Evolutionary conservation across 2,329 filamentous ascomycete genomes (phyloP), one percentile per base, ranked within the genome.

Genomic region (Verticillium tricorpus): DNA sequence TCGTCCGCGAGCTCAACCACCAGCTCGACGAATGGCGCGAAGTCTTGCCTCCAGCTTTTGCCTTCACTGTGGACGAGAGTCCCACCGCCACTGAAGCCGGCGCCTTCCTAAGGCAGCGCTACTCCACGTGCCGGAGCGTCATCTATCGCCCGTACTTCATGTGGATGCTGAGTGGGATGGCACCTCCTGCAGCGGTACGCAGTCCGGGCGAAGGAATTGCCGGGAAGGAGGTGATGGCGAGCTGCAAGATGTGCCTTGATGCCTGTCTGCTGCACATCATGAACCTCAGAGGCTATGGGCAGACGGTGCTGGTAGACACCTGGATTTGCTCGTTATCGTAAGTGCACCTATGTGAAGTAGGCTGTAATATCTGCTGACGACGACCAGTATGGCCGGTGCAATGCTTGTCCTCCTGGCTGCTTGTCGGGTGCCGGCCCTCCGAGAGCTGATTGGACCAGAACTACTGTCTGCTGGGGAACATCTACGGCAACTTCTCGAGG

Each of bases 271-370:
- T 82, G 45, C 81, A 84, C 59, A 80, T 82, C 0, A 68, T 81
- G 50, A 82, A 83, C 45, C 64, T 84, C 3, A 67, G 78, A 25
- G 77, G 77, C 0, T 82, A 81, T 60, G 72, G 77, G 0, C 82
- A 84, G 57, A 84, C 82, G 0, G 75, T 84, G 0, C 68, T 84
- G 37, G 76, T 84, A 1, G 82, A 84, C 65, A 82, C 80, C 0
- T 84, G 82, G 82, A 83, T 84, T 25, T 84, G 82, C 56, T 81
- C 80, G 0, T 66, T 84, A 0, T 83, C 80, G 80, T 83, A 70
- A 68, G 78, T 74, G 1, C 3, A 19, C 15, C 19, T 32, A 45
- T 25, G 5, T 9, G 17, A 8, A 11, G 11, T 19, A 52, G n/a
- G 7, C 12, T 19, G n/a, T 15, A 1, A 15, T 58, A 8, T 0